Conservation (phyloP, 306 rosid genomes). For the Cucurbita maxima region DNA sequence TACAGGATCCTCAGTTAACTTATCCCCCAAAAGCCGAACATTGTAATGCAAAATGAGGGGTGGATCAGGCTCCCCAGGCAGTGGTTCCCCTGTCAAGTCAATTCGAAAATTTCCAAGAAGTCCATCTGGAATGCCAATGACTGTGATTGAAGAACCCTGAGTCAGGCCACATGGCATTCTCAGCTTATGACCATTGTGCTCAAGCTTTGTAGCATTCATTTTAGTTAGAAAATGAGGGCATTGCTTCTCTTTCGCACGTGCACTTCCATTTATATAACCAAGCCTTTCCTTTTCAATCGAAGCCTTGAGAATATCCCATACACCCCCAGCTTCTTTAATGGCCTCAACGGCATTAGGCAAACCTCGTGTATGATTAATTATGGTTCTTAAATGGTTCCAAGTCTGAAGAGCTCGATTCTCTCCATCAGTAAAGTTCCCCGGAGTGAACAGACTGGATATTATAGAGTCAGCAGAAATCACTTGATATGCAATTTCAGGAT, state of each 20-base stretch:
- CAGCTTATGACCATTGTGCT: conserved; percentile 41
- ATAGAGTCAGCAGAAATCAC: conserved; percentile 51
- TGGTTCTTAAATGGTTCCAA: conserved; percentile 63
- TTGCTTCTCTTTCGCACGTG: conserved; percentile 57
- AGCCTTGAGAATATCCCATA: conserved; percentile 62
- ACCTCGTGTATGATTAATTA: conserved; percentile 56
- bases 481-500: conserved; percentile 43
- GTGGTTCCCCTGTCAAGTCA: conserved; percentile 79
- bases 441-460: conserved; percentile 48
- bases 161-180: conserved; percentile 88
- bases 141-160: conserved; percentile 84
- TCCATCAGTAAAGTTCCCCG: conserved; percentile 44
- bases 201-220: conserved; percentile 50
- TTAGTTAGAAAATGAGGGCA: conserved; percentile 86
- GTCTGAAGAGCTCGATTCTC: conserved; percentile 58
- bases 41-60: conserved; percentile 88
- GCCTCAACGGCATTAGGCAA: conserved; percentile 87
- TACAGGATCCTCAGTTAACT: conserved; percentile 89
- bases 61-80: conserved; percentile 97
- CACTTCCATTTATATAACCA: conserved; percentile 44
- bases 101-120: conserved; percentile 75
- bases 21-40: conserved; percentile 92
- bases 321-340: conserved; percentile 79
- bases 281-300: conserved; percentile 47
- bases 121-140: conserved; percentile 84